Evolutionary conservation across 2,329 filamentous ascomycete genomes (phyloP), one percentile per base, ranked within the genome.

Genomic region (Colletotrichum camelliae): DNA sequence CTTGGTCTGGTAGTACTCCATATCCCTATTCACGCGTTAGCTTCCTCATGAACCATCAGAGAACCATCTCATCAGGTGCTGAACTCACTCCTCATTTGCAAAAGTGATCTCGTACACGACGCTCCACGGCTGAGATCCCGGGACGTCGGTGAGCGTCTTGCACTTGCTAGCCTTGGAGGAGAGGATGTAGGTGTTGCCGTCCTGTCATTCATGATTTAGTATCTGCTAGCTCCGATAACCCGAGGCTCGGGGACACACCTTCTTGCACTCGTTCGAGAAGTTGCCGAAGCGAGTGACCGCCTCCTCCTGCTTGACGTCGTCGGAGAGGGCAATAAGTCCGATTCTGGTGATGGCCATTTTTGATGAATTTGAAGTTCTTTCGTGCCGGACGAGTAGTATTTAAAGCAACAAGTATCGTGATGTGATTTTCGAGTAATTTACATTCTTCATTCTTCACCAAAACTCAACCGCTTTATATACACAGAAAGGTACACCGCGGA

Each of bases 1-100:
- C 21, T 76, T 70, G 4, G 70, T 74, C 64, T 76, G 74, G 35
- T 74, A 74, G 58, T 76, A 76, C 48, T 74, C 74, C 74, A 76
- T 76, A 4, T 76, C 74, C 58, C 70, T 74, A 13, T 43, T 18
- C 21, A 18, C 9, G 12, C 9, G 2, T 58, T 27, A 39, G 37
- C 8, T 4, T 35, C 2, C n/a, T 21, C 5, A 5, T 57, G n/a
- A 43, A 43, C 16, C 1, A n/a, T 7, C 5, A 43, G 39, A 15
- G 4, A 1, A 27, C 15, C n/a, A 12, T 27, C 8, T 48, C 15
- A n/a, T 29, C 16, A 18, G 9, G 35, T 16, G 16, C 5, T 1
- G 12, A 2, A 71, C 73, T 43, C 1, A 74, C 70, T n/a, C 65
- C 37, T 76, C 58, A 35, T 31, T 74, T 5, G 65, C 64, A 60